phyloP scores from a whole-genome alignment of 352 stramenopile genomes.

The Phytophthora cajani region DNA sequence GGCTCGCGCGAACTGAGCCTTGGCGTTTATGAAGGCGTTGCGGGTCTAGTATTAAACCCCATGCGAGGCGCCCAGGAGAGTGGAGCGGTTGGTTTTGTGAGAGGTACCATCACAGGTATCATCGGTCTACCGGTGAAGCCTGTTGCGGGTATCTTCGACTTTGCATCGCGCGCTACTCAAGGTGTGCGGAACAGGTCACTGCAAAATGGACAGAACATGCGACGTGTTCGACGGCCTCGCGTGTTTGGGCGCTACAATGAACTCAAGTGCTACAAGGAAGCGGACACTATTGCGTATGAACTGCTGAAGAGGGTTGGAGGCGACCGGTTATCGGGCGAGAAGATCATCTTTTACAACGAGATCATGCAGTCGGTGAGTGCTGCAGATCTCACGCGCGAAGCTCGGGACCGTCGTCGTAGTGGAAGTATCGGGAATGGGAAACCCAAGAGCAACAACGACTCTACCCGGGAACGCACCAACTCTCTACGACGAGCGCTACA shows the following conservation, averaged over 20 bases:
- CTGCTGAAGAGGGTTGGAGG: conserved; percentile 80
- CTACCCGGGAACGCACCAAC: conserved; percentile 66
- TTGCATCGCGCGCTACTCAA: conserved; percentile 88
- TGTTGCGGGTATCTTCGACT: conserved; percentile 90
- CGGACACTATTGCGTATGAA: conserved; percentile 86
- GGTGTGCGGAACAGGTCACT: conserved; percentile 85
- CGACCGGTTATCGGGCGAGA: conserved; percentile 71
- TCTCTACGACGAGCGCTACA: conserved; percentile 74
- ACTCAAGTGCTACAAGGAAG: conserved; percentile 90
- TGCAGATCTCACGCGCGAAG: conserved; percentile 80
- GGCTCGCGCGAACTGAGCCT: conserved; percentile 87
- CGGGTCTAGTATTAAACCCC: conserved; percentile 80
- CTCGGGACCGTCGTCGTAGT: conserved; percentile 56
- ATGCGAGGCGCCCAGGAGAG: conserved; percentile 85
- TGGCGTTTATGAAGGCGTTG: conserved; percentile 85
- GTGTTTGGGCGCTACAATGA: conserved; percentile 92
- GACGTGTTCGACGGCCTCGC: conserved; percentile 74
- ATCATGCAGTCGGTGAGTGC: conserved; percentile 80
- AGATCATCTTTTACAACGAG: conserved; percentile 91
- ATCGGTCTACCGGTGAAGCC: conserved; percentile 89
- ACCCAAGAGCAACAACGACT: conserved; percentile 57
- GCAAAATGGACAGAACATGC: conserved; percentile 82
- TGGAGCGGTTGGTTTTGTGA: conserved; percentile 84
- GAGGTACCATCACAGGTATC: conserved; percentile 87
- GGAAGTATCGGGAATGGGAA: conserved; percentile 42